Conservation (phyloP, 2,329 filamentous ascomycete species). For the Coniella lustricola region DNA sequence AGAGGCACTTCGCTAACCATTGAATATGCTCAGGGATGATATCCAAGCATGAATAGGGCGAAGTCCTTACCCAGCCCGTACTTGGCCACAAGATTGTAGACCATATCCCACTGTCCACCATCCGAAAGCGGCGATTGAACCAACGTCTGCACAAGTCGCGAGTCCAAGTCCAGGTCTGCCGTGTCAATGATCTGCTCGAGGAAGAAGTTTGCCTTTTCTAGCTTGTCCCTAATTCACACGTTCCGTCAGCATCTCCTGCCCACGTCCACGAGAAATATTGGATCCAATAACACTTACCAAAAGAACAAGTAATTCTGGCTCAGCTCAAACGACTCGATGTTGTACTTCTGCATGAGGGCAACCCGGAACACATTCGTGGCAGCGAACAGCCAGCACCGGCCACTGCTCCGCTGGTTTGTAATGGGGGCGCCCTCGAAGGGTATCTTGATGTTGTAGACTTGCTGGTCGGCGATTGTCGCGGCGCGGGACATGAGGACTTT, state of each 20-base stretch:
- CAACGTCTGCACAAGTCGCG: slow-evolving; percentile 64
- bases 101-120: slow-evolving; percentile 91
- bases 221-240: slow-evolving; percentile 53
- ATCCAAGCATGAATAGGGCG: too few species aligned
- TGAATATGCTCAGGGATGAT: too few species aligned
- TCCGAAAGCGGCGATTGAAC: slow-evolving; percentile 64
- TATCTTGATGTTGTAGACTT: slow-evolving; percentile 78
- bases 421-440: slow-evolving; percentile 75
- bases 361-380: slow-evolving; percentile 87
- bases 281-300: slow-evolving; percentile 41
- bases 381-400: slow-evolving; percentile 88
- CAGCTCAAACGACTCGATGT: slow-evolving; percentile 73
- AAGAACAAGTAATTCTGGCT: slow-evolving; percentile 85
- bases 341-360: slow-evolving; percentile 79
- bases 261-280: not conserved
- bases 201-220: slow-evolving; percentile 88
- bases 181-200: slow-evolving; percentile 78
- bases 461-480: slow-evolving; percentile 60
- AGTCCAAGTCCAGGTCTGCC: slow-evolving; percentile 60
- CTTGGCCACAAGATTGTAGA: slow-evolving; percentile 75
- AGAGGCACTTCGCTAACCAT: too few species aligned
- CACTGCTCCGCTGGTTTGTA: slow-evolving; percentile 75
- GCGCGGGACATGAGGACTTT: slow-evolving; percentile 58
- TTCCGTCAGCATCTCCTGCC: not conserved
- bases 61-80: slow-evolving; percentile 65